These are phyloP conservation scores for Anisodus acutangulus DNA, from an alignment of 257 asterid genomes.

Conservation along the genomic window DNA sequence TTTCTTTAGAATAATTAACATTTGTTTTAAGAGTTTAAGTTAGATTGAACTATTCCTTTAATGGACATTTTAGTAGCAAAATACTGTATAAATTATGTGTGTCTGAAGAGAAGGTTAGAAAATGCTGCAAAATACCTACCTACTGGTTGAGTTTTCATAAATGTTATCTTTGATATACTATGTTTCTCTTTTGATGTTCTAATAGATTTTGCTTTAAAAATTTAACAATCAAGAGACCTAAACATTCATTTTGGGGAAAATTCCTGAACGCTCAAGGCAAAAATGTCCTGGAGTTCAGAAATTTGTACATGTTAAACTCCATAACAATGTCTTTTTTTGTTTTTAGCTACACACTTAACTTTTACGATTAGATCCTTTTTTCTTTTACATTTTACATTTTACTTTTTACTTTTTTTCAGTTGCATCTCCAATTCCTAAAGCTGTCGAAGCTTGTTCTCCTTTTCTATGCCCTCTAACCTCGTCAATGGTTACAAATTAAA, in stretches of 20 bases:
- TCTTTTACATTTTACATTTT: too few species aligned
- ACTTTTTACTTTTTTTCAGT: too few species aligned
- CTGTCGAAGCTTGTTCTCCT: neutral
- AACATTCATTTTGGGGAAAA: neutral
- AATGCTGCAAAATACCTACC: slow-evolving; percentile 18
- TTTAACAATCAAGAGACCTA: neutral
- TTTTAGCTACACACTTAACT: too few species aligned
- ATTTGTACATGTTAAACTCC: neutral
- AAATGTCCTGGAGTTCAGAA: neutral
- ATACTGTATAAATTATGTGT: slow-evolving; percentile 39
- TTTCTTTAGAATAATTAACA: slow-evolving; percentile 25
- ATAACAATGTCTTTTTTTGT: neutral
- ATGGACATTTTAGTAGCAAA: slow-evolving; percentile 29
- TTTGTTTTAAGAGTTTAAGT: slow-evolving; percentile 35
- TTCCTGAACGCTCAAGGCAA: neutral
- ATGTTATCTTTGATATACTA: neutral
- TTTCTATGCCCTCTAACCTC: too few species aligned
- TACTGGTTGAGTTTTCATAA: slow-evolving; percentile 1
- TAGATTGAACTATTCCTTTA: slow-evolving; percentile 26
- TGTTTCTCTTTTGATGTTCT: neutral
- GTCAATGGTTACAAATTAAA: too few species aligned
- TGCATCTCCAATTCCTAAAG: neutral
- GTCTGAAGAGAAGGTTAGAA: slow-evolving; percentile 32
- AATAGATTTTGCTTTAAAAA: neutral
- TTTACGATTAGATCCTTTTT: too few species aligned